Evolutionary conservation across 768 basidiomycete genomes (phyloP), one percentile per base, ranked within the genome.

Genomic region (Mycena polygramma): DNA sequence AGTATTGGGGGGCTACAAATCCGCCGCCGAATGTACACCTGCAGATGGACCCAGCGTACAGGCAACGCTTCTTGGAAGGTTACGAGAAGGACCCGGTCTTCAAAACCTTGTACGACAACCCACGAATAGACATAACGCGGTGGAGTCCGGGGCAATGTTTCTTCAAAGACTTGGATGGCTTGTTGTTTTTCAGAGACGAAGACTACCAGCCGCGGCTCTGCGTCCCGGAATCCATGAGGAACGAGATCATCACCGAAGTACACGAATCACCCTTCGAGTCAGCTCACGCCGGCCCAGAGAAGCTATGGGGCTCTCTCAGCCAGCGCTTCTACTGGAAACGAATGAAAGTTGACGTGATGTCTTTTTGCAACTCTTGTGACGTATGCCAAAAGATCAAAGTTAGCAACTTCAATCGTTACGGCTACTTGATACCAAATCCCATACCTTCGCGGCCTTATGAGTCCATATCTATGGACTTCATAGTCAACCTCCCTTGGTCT

Each of bases 381-480:
- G 17, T 49, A 7, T 61, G 59, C 35, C 59, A 61, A 30, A 46
- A 61, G 17, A 48, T 30, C 26, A 61, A 61, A 24, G 4, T 6
- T 2, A 9, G 24, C 13, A 61, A 61, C 30, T 61, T 61, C 26
- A 48, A 4, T 4, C n/a, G 43, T 11, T 70, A 58, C 13, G 71
- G 71, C 2, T 48, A 63, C n/a, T 59, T 81, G 52, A 58, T 76
- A 52, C 75, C 75, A 41, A 62, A 82, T 67, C 58, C 63, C 52
- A 61, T 76, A 19, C 78, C 77, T 4, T 1, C n/a, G n/a, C n/a
- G n/a, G n/a, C n/a, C n/a, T n/a, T n/a, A n/a, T n/a, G n/a, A n/a
- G n/a, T n/a, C n/a, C 24, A 76, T 79, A 10, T 69, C 69, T 0
- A 75, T 79, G 69, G 78, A 79, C 49, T 75, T 77, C 39, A 74